Evolutionary conservation across 129 eudicot genomes (phyloP).

Genomic region (Pulicaria dysenterica): DNA sequence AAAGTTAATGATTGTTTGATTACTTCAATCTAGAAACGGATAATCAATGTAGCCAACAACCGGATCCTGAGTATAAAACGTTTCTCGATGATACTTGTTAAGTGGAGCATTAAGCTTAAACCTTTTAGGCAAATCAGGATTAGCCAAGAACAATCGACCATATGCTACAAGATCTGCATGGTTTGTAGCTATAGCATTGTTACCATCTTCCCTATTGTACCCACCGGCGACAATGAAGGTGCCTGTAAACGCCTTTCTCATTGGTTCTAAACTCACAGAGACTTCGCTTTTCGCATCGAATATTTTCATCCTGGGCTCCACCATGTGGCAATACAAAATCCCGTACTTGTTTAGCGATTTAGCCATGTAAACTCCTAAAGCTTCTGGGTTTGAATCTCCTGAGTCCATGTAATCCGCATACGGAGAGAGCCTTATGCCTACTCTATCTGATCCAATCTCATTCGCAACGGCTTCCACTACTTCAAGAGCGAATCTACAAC

Average conservation of each 20-base stretch:
- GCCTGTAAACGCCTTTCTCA: constrained; percentile 34
- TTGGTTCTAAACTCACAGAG: constrained; percentile 17
- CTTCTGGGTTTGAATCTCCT: constrained; percentile 41
- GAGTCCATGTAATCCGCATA: constrained; percentile 31
- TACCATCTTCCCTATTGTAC: constrained; percentile 37
- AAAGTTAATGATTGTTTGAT: no score
- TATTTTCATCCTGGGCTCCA: constrained; percentile 18
- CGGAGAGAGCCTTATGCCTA: constrained; percentile 45
- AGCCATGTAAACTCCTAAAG: constrained; percentile 39
- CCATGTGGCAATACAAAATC: constrained; percentile 42
- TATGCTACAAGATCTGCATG: constrained; percentile 43
- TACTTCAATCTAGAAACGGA: constrained; percentile 8
- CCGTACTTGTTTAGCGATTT: constrained; percentile 34
- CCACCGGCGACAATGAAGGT: constrained; percentile 42
- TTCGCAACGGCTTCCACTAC: constrained; percentile 24
- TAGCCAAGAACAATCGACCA: constrained; percentile 48
- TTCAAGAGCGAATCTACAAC: constrained; percentile 41
- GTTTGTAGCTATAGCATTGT: constrained; percentile 15
- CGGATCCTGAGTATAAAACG: constrained; percentile 31
- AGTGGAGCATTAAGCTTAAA: constrained; percentile 41
- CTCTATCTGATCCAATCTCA: constrained; percentile 41
- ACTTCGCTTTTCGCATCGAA: constrained; percentile 1
- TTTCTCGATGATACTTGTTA: constrained; percentile 33
- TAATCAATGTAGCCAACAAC: constrained; percentile 37
- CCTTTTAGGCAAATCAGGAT: constrained; percentile 40